Evolutionary conservation across 371 early-diverging fungal genomes (phyloP).

Genomic region (Mucor piriformis): DNA sequence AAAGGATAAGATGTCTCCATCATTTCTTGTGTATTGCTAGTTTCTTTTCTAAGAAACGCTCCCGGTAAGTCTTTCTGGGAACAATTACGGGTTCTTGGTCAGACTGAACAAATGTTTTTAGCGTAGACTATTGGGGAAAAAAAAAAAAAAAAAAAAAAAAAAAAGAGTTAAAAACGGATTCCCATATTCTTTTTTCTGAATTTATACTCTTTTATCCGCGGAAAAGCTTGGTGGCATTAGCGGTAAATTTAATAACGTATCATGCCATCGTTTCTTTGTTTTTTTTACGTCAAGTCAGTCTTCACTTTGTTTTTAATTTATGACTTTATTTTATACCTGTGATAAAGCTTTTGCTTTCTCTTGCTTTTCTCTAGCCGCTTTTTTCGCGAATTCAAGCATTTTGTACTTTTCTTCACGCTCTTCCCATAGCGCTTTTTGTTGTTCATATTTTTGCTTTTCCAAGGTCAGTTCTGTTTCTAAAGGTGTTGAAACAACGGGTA

Average conservation of each 20-base stretch:
- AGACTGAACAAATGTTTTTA: constrained; percentile 14
- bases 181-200: neutral
- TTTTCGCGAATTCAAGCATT: constrained; percentile 17
- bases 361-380: constrained; percentile 18
- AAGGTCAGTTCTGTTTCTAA: neutral
- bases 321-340: constrained; percentile 22
- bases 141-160: neutral
- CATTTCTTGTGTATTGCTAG: neutral
- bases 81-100: neutral
- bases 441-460: constrained; percentile 14
- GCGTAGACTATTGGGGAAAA: neutral
- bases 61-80: constrained; percentile 16
- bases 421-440: constrained; percentile 28
- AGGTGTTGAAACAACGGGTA: neutral
- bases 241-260: constrained; percentile 22
- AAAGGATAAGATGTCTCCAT: constrained; percentile 2
- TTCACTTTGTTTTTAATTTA: too few species aligned
- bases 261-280: constrained; percentile 25
- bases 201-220: neutral
- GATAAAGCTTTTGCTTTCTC: constrained; percentile 17
- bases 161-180: neutral
- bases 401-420: constrained; percentile 14
- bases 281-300: too few species aligned
- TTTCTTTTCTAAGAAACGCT: constrained; percentile 16
- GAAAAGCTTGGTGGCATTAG: neutral